Evolutionary conservation across 2,329 filamentous ascomycete genomes (phyloP), one percentile per base, ranked within the genome.

Genomic region (Phaeoacremonium minimum): DNA sequence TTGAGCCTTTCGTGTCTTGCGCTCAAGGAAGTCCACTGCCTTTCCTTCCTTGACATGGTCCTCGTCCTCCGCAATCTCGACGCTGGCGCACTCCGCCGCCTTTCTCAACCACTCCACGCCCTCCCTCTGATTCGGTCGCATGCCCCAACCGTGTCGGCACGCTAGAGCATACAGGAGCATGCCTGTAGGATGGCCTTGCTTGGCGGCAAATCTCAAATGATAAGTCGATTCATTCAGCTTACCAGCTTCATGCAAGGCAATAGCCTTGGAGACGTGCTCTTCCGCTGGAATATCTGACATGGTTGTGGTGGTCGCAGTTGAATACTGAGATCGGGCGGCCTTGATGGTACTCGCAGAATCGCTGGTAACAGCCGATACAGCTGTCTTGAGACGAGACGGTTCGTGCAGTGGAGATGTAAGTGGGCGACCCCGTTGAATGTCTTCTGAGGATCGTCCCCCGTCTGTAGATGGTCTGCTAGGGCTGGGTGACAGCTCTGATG

Each of bases 121-220:
- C 61, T 98, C 93, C 32, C 75, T 75, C 53, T 88, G 88, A 57
- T 95, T 96, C 7, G 88, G 78, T 8, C 90, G 83, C 87, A 97
- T 96, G 14, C 93, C 93, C 93, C 93, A 98, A 33, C 93, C 93
- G 56, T 98, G 93, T 33, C 93, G 79, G 55, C 91, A 97, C 9
- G 93, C 93, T 22, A 98, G 73, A 5, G 91, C 93, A 59, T 96
- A 98, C 19, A 97, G 72, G 11, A 98, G 77, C 93, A 98, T 98
- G 15, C 85, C 93, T 0, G 91, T 95, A 1, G 93, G 87, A 40
- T 95, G 78, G 32, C 88, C 87, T 38, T 87, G 83, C 49, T 83
- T 81, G 1, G 93, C 91, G 4, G 93, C 93, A 41, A 95, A 77
- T 20, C 93, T 85, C 30, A 98, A 74, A 56, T 98, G 93, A 55